phyloP scores from a whole-genome alignment of 148 eudicot genomes.

The Euryodendron excelsum region DNA sequence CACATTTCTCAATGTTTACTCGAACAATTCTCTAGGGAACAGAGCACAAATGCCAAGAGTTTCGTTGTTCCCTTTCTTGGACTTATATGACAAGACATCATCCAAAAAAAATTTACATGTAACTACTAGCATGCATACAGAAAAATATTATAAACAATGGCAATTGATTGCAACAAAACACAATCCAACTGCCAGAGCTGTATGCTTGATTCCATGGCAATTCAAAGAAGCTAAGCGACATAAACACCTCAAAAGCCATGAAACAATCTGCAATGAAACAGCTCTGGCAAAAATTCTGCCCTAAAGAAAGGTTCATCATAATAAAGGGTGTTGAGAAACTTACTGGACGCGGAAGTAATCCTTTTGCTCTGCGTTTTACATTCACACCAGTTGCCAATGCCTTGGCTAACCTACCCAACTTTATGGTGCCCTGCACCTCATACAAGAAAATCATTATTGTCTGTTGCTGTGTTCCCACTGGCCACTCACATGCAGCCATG shows the following conservation, averaged over 20 bases:
- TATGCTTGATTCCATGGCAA: background rate
- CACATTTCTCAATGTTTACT: background rate
- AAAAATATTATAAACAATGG: background rate
- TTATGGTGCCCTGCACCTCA: slow-evolving; percentile 80
- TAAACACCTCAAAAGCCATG: background rate
- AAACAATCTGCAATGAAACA: slow-evolving; percentile 6
- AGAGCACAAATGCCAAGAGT: background rate
- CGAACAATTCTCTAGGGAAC: background rate
- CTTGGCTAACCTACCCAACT: slow-evolving; percentile 80
- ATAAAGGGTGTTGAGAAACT: slow-evolving; percentile 24
- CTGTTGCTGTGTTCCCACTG: no score
- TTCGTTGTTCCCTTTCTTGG: background rate
- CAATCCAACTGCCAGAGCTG: background rate
- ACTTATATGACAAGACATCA: background rate
- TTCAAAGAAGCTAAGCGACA: background rate
- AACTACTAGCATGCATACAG: background rate
- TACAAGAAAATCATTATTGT: slow-evolving; percentile 12
- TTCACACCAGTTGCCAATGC: slow-evolving; percentile 78
- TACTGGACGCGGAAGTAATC: slow-evolving; percentile 93
- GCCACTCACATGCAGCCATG: background rate
- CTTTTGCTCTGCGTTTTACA: slow-evolving; percentile 77
- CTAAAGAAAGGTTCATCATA: background rate
- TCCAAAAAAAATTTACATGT: background rate
- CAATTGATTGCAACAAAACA: background rate
- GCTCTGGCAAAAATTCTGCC: background rate